These are phyloP conservation scores for Barnettozyma sp. DNA, from an alignment of 805 yeast species.

Conservation along the genomic window DNA sequence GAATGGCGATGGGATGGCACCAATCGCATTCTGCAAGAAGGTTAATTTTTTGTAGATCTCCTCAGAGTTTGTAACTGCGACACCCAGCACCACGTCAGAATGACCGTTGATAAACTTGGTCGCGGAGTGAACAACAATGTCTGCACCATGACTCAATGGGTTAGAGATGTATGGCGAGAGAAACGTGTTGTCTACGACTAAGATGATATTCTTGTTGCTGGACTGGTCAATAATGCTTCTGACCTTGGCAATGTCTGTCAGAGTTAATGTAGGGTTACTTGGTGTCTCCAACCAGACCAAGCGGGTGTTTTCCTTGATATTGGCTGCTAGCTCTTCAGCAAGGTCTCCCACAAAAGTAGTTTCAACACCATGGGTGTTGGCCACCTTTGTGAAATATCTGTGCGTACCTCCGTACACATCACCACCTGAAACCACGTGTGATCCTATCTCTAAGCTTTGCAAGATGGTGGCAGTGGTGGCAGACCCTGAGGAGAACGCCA, in stretches of 20 bases:
- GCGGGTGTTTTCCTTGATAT: conserved; percentile 55
- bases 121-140: conserved; percentile 81
- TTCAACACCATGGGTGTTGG: conserved; percentile 67
- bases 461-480: conserved; percentile 74
- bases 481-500: conserved; percentile 81
- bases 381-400: conserved; percentile 83
- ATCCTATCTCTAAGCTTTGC: conserved; percentile 64
- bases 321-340: conserved; percentile 46
- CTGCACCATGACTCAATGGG: conserved; percentile 80
- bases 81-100: conserved; percentile 86
- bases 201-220: conserved; percentile 44
- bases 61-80: conserved; percentile 62
- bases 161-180: conserved; percentile 81
- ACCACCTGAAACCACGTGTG: conserved; percentile 72
- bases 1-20: conserved; percentile 85
- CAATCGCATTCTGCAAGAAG: conserved; percentile 81
- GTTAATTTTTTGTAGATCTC: conserved; percentile 55
- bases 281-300: conserved; percentile 88
- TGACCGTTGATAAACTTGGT: conserved; percentile 91
- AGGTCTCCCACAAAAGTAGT: conserved; percentile 63
- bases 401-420: conserved; percentile 93
- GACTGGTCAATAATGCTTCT: conserved; percentile 44
- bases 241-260: conserved; percentile 67
- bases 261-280: conserved; percentile 77
- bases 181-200: conserved; percentile 86